These are phyloP conservation scores for Digitaria exilis DNA, from an alignment of 202 grass and related monocot genomes.

Conservation along the genomic window DNA sequence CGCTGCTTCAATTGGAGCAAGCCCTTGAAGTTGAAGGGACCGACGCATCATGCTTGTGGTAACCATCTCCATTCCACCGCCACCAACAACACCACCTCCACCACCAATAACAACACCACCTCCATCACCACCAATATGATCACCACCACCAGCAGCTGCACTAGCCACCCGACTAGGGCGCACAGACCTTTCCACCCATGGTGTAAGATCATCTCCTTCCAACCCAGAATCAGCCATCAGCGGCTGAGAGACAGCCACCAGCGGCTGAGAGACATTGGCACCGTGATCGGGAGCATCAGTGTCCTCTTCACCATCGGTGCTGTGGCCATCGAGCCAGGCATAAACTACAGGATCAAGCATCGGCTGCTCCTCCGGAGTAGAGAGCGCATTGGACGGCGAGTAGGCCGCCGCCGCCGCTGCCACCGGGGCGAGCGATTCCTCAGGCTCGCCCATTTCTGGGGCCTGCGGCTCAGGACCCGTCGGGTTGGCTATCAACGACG, in stretches of 20 bases:
- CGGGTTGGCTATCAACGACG: conserved; percentile 1
- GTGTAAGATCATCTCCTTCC: conserved; percentile 18
- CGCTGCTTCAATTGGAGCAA: conserved; percentile 37
- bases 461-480: not conserved
- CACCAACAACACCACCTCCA: not conserved
- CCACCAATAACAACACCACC: not conserved
- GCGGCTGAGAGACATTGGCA: not conserved
- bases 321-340: conserved; percentile 38
- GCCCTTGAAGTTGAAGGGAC: not conserved
- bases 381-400: conserved; percentile 65
- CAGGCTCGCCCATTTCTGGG: not conserved
- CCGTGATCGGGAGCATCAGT: conserved; percentile 18
- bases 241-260: not conserved
- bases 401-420: conserved; percentile 1
- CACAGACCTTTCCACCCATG: conserved; percentile 19
- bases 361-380: conserved; percentile 38
- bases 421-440: not conserved
- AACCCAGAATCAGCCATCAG: not conserved
- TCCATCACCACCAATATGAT: too few relatives aligned
- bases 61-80: conserved; percentile 32
- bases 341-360: conserved; percentile 42
- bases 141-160: not conserved
- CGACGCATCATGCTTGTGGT: not conserved
- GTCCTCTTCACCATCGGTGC: conserved; percentile 32
- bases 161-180: not conserved